Conservation (phyloP, 164 flowering plant genomes). For the Vitis rotundifolia region DNA sequence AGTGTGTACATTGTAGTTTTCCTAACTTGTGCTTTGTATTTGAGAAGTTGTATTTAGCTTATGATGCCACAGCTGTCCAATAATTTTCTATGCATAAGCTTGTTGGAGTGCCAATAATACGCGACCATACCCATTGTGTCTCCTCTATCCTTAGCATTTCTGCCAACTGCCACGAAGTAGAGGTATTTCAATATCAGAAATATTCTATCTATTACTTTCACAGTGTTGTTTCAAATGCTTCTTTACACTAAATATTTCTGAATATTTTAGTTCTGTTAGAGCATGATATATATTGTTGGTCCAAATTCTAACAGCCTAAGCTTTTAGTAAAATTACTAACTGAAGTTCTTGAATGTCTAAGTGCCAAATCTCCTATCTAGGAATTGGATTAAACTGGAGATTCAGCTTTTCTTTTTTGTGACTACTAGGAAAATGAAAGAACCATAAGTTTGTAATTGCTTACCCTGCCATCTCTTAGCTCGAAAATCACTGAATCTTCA, state of each 20-base stretch:
- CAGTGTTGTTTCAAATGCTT: too few species aligned
- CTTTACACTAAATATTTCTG: too few species aligned
- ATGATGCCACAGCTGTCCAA: slow-evolving; percentile 56
- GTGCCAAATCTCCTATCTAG: too few species aligned
- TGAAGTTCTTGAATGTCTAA: too few species aligned
- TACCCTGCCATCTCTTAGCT: slow-evolving; percentile 83
- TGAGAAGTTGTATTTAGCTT: neutral
- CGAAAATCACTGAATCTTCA: slow-evolving; percentile 61
- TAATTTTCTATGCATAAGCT: slow-evolving; percentile 51
- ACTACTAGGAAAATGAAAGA: too few species aligned
- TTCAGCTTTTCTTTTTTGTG: too few species aligned
- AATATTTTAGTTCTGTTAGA: too few species aligned
- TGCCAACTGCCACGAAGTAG: slow-evolving; percentile 58
- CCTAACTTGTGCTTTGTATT: neutral
- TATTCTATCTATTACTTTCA: neutral
- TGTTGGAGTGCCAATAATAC: slow-evolving; percentile 66
- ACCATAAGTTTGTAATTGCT: slow-evolving; percentile 18
- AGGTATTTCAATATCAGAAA: too few species aligned
- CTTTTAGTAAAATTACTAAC: neutral
- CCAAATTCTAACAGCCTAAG: neutral
- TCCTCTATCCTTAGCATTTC: slow-evolving; percentile 52
- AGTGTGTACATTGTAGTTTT: neutral
- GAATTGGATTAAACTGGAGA: too few species aligned
- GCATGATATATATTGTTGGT: too few species aligned
- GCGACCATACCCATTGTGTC: slow-evolving; percentile 65